These are phyloP conservation scores for Barnettozyma salicaria DNA, from an alignment of 805 yeast species.

Conservation along the genomic window DNA sequence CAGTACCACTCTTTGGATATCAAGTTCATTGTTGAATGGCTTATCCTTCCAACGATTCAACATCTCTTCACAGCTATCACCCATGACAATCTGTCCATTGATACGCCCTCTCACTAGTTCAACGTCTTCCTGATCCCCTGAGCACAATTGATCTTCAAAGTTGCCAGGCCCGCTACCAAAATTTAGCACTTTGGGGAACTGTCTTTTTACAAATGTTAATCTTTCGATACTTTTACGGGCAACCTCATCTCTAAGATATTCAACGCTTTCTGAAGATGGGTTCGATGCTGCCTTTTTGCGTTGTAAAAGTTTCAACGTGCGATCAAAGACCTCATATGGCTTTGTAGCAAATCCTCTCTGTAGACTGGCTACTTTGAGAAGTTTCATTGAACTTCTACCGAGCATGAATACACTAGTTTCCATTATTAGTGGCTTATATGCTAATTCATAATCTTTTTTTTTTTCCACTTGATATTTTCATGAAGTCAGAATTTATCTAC, in stretches of 20 bases:
- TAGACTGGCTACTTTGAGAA: no score
- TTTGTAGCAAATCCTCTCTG: slow-evolving; percentile 11
- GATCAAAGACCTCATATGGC: slow-evolving; percentile 49
- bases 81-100: slow-evolving; percentile 44
- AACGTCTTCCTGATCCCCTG: slow-evolving; percentile 42
- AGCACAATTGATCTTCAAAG: slow-evolving; percentile 33
- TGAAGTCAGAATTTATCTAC: no score
- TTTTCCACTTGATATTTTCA: no score
- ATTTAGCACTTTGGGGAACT: slow-evolving; percentile 56
- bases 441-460: no score
- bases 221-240: slow-evolving; percentile 71
- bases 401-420: no score
- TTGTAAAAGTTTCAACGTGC: slow-evolving; percentile 56
- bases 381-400: no score
- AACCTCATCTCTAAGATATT: slow-evolving; percentile 69
- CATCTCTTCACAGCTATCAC: slow-evolving; percentile 54
- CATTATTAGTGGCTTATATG: no score
- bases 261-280: slow-evolving; percentile 48
- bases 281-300: slow-evolving; percentile 44
- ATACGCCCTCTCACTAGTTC: slow-evolving; percentile 46
- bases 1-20: slow-evolving; percentile 44
- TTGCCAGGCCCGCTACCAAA: slow-evolving; percentile 73
- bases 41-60: slow-evolving; percentile 46
- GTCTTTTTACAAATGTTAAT: slow-evolving; percentile 62
- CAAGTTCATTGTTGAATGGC: slow-evolving; percentile 34